Base-by-base conservation (phyloP, 2,329 filamentous ascomycete species). In the Pseudofabraea citricarpa region DNA sequence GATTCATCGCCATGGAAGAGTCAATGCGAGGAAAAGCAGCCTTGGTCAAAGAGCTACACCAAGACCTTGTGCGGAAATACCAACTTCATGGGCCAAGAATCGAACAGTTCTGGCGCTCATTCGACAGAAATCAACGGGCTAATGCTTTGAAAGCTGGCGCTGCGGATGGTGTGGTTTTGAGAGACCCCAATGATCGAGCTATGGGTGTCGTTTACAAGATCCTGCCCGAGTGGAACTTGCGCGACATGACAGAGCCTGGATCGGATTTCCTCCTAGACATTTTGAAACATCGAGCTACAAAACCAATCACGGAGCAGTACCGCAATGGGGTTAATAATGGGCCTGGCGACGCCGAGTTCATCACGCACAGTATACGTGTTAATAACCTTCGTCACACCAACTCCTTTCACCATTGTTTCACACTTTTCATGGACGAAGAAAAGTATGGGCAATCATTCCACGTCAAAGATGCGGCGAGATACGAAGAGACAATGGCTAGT, bases 191-290 rank as follows among this genome's bases (percentile, higher is more conserved):
- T 3, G 69, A 73, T 40, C 20, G 21, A 2, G 60, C 63, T 0
- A 12, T 70, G 19, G 68, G 65, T 1, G 57, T 58, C n/a, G 53
- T 65, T 13, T 65, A 48, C 51, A 67, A 65, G n/a, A 35, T 71
- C 2, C 50, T 66, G 0, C 68, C 70, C 0, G 72, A 74, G 37
- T 65, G 61, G 60, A 73, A 74, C 44, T 43, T 74, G 1, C 58
- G 53, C 6, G 67, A 74, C 19, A 54, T 73, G 2, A 50, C 65
- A 3, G 51, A 57, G 1, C 55, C 63, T 0, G 55, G 52, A 2
- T 61, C 69, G 0, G 58, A 70, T n/a, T 59, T 39, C 22, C 43
- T 72, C 4, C 55, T 73, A 1, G 53, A 64, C 10, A 49, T 68
- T 5, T 46, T 74, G 3, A 61, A 65, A 19, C 52, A 68, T 26